Conservation (phyloP, 2,329 filamentous ascomycete genomes). For the Colletotrichum orbiculare region DNA sequence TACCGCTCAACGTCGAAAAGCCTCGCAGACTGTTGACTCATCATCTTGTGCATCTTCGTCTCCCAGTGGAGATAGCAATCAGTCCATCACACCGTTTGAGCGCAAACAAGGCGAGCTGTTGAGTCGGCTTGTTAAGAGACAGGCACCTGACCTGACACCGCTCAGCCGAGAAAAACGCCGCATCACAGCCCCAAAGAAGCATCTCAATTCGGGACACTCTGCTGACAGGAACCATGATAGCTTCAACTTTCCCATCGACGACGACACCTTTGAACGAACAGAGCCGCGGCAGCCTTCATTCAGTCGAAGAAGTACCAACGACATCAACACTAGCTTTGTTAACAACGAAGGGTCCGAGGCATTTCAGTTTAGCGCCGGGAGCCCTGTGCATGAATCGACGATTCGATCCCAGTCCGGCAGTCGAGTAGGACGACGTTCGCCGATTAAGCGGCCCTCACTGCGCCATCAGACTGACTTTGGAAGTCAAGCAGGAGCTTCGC, state of each 20-base stretch:
- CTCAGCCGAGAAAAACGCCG: slow-evolving; percentile 29
- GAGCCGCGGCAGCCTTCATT: slow-evolving; percentile 54
- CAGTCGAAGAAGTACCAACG: slow-evolving; percentile 64
- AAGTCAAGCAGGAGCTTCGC: slow-evolving; percentile 22
- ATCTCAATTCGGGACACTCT: slow-evolving; percentile 26
- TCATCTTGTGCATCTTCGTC: slow-evolving; percentile 23
- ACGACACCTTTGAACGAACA: slow-evolving; percentile 52
- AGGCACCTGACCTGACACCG: slow-evolving; percentile 39
- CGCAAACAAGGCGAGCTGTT: slow-evolving; percentile 52
- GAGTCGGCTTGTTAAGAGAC: slow-evolving; percentile 47
- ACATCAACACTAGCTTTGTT: slow-evolving; percentile 71
- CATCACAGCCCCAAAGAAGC: slow-evolving; percentile 7
- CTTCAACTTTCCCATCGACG: slow-evolving; percentile 61
- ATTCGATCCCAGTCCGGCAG: slow-evolving; percentile 53
- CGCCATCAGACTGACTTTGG: slow-evolving; percentile 40
- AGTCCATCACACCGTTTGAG: slow-evolving; percentile 52
- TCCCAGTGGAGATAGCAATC: slow-evolving; percentile 37
- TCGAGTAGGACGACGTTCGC: slow-evolving; percentile 54
- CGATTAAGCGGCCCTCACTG: slow-evolving; percentile 44
- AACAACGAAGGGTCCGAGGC: slow-evolving; percentile 56
- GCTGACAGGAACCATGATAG: slow-evolving; percentile 55
- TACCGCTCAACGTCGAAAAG: background rate
- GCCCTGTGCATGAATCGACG: slow-evolving; percentile 46
- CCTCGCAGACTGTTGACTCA: slow-evolving; percentile 4
- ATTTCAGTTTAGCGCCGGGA: slow-evolving; percentile 66